A percentile compares a stretch with the other conserved stretches of the same genome.
phyloP scores from a whole-genome alignment of 2,329 filamentous ascomycete species.

The Cadophora malorum region DNA sequence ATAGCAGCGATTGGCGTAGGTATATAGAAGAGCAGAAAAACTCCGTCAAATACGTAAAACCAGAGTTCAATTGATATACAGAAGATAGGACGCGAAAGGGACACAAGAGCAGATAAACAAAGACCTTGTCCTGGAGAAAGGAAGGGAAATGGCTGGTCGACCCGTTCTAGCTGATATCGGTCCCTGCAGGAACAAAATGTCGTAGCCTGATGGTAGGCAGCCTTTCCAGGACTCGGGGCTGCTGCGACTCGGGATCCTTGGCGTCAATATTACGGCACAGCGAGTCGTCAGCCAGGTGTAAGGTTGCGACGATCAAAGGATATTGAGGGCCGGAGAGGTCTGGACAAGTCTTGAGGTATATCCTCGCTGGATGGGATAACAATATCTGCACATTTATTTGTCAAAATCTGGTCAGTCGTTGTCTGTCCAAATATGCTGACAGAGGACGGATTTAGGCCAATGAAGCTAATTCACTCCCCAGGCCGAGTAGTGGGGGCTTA shows the following conservation, averaged over 20 bases:
- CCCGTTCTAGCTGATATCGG: conserved; percentile 4
- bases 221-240: conserved; percentile 28
- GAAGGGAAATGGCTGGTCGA: conserved; percentile 20
- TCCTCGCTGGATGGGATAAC: neutral
- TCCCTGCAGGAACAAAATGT: conserved; percentile 37
- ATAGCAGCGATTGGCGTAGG: neutral
- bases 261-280: conserved; percentile 18
- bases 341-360: neutral
- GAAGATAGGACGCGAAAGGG: conserved; percentile 17
- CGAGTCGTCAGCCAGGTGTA: conserved; percentile 25
- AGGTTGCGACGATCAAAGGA: neutral
- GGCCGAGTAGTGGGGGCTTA: conserved; percentile 5
- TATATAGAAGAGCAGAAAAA: neutral
- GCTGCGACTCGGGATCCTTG: conserved; percentile 23
- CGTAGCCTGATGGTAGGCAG: conserved; percentile 40
- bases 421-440: conserved; percentile 13
- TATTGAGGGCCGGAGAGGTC: neutral
- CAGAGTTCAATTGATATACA: conserved; percentile 20
- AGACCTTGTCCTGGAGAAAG: conserved; percentile 24
- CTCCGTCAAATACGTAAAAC: neutral
- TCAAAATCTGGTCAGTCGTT: neutral
- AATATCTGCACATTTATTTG: neutral
- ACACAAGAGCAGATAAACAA: conserved; percentile 27
- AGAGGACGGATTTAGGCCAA: neutral
- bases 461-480: conserved; percentile 1